Conservation (phyloP, 139 green algal species). For the Closterium sp. region DNA sequence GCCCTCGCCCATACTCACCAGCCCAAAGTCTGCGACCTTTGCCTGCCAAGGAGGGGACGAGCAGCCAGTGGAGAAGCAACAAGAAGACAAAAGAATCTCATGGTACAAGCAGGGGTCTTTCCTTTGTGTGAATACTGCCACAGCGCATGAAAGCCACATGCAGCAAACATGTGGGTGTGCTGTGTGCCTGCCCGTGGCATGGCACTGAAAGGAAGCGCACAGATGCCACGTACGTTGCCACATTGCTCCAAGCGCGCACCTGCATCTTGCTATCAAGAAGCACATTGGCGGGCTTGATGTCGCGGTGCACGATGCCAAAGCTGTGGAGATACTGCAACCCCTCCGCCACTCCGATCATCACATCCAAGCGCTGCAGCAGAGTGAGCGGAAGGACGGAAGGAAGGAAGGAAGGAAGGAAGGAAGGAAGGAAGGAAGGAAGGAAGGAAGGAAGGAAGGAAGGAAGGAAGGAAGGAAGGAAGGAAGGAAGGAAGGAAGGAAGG, state of each 20-base stretch:
- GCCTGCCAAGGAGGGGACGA: background rate
- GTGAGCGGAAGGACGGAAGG: background rate
- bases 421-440: too few relatives aligned
- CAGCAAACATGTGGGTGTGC: background rate
- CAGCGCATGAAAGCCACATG: background rate
- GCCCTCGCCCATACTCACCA: background rate
- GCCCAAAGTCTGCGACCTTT: background rate
- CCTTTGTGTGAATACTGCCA: background rate
- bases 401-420: too few relatives aligned
- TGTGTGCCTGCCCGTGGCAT: background rate
- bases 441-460: too few relatives aligned
- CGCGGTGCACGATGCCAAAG: background rate
- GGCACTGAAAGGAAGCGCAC: background rate
- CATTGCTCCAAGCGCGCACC: too few relatives aligned
- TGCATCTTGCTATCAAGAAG: background rate
- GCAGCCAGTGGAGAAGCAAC: background rate
- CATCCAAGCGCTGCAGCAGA: background rate
- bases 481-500: too few relatives aligned
- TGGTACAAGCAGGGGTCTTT: too few relatives aligned
- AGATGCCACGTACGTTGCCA: too few relatives aligned
- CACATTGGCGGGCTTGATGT: background rate
- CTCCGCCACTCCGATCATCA: background rate
- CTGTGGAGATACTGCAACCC: background rate
- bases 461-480: too few relatives aligned
- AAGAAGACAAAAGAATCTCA: background rate